A percentile compares a stretch with the other conserved stretches of the same genome.
Evolutionary conservation across 768 basidiomycete genomes (phyloP).

Genomic region (Russula earlei): DNA sequence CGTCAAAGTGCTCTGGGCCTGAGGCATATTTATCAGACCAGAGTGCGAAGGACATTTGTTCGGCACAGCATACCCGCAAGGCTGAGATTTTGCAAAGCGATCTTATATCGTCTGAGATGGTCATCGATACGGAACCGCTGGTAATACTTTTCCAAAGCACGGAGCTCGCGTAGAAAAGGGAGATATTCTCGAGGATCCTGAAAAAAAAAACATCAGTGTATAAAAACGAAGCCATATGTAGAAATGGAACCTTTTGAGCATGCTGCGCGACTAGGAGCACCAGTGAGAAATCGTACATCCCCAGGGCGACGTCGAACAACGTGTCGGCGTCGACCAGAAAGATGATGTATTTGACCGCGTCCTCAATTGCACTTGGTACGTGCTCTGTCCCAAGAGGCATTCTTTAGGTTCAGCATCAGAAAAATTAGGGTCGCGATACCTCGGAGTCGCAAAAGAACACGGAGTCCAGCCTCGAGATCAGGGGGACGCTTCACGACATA

Average conservation of each 20-base stretch:
- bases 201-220: not conserved
- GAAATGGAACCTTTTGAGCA: constrained; percentile 76
- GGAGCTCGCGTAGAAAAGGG: constrained; percentile 88
- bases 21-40: not conserved
- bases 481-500: constrained; percentile 88
- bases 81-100: constrained; percentile 65
- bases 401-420: not conserved
- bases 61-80: constrained; percentile 44
- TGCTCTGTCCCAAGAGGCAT: constrained; percentile 30
- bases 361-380: constrained; percentile 75
- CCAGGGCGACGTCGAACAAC: constrained; percentile 89
- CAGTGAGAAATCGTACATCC: constrained; percentile 97
- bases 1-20: constrained; percentile 68
- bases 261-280: constrained; percentile 95
- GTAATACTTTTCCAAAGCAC: constrained; percentile 68
- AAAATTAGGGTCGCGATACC: constrained; percentile 36
- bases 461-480: constrained; percentile 79
- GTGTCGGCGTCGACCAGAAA: constrained; percentile 90
- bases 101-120: constrained; percentile 66
- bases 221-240: not conserved
- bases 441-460: constrained; percentile 65
- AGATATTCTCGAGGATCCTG: constrained; percentile 98
- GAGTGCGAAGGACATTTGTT: not conserved
- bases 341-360: constrained; percentile 97
- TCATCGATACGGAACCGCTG: constrained; percentile 91